Conservation (phyloP, 2,329 filamentous ascomycete genomes). For the Aspergillus cejpii region DNA sequence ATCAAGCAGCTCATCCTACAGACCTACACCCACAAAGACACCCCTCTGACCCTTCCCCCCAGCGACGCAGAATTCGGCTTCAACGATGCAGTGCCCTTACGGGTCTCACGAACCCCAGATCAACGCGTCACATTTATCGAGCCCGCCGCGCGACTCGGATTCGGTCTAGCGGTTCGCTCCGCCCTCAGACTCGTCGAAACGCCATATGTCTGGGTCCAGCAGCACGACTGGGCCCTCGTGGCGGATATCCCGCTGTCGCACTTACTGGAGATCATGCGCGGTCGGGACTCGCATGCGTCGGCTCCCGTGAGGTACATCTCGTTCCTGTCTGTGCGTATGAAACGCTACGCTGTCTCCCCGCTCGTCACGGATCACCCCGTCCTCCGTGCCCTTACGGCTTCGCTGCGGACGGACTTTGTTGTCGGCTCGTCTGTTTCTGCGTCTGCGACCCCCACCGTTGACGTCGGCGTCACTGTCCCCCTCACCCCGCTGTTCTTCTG, state of each 20-base stretch:
- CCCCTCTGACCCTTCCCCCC: background rate
- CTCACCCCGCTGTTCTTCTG: constrained; percentile 10
- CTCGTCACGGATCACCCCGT: background rate
- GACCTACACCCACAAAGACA: background rate
- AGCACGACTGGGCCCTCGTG: constrained; percentile 10
- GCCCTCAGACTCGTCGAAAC: constrained; percentile 6
- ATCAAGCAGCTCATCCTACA: background rate
- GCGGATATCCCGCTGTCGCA: constrained; percentile 3
- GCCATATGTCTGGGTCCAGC: constrained; percentile 10
- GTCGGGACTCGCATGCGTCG: background rate
- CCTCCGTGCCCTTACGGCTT: background rate
- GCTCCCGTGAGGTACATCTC: constrained; percentile 2
- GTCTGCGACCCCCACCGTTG: too few species aligned
- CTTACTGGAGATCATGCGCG: constrained; percentile 3
- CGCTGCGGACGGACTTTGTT: background rate
- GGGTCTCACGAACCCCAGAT: constrained; percentile 2
- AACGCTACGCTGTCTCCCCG: background rate
- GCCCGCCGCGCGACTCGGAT: constrained; percentile 5
- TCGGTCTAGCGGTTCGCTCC: constrained; percentile 7
- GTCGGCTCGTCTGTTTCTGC: too few species aligned
- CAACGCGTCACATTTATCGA: constrained; percentile 5
- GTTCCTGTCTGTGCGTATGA: constrained; percentile 3
- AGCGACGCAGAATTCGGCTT: constrained; percentile 7
- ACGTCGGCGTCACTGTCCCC: background rate
- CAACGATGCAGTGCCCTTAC: background rate